These are phyloP conservation scores for Striga hermonthica DNA, from an alignment of 305 asterid species.

Conservation along the genomic window DNA sequence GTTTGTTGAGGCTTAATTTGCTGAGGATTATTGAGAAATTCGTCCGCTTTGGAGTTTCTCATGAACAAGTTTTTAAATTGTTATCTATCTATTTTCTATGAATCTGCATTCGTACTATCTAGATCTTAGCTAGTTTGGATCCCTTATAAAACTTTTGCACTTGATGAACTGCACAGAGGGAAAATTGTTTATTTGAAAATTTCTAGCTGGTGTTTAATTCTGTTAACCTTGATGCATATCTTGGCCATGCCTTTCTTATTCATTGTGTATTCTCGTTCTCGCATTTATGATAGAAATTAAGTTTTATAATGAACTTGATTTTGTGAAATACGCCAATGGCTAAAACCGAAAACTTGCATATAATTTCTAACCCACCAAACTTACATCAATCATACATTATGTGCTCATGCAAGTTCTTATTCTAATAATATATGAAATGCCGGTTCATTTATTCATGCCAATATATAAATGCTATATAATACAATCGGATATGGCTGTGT, in stretches of 20 bases:
- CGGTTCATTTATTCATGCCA: neutral
- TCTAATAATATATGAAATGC: slow-evolving; percentile 4
- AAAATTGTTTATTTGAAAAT: slow-evolving; percentile 1
- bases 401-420: slow-evolving; percentile 16
- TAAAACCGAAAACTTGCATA: neutral
- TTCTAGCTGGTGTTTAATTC: neutral
- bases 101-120: neutral
- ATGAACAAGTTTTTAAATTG: slow-evolving; percentile 11
- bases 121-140: neutral
- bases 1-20: slow-evolving; percentile 50
- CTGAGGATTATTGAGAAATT: neutral
- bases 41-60: neutral
- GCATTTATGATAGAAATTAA: no score
- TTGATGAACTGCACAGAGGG: slow-evolving; percentile 15
- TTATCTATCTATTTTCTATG: slow-evolving; percentile 9
- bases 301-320: no score
- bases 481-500: neutral
- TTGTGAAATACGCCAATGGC: no score
- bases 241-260: no score
- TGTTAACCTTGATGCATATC: no score
- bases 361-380: neutral
- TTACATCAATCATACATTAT: slow-evolving; percentile 21
- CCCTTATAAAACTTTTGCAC: neutral
- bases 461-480: slow-evolving; percentile 15
- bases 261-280: no score